These are phyloP conservation scores for Salix dunnii DNA, from an alignment of 345 rosid species.

Conservation along the genomic window DNA sequence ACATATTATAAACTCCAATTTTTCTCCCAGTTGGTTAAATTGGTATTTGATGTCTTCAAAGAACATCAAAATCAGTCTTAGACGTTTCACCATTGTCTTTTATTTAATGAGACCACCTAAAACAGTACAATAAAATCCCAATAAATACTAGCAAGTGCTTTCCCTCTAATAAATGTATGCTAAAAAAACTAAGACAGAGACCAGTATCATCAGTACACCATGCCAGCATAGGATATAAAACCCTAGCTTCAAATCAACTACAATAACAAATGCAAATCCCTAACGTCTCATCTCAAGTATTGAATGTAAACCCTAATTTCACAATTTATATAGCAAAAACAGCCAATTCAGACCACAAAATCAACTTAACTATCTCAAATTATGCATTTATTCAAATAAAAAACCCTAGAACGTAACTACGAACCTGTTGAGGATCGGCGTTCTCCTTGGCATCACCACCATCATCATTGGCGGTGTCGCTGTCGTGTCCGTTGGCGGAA, in stretches of 20 bases:
- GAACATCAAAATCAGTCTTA: background rate
- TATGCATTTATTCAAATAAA: background rate
- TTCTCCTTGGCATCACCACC: constrained; percentile 47
- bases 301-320: background rate
- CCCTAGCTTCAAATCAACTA: background rate
- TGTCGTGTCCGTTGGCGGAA: constrained; percentile 20
- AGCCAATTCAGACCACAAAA: background rate
- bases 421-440: constrained; percentile 46
- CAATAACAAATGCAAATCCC: background rate
- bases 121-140: background rate
- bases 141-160: background rate
- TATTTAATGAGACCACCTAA: background rate
- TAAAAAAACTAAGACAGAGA: background rate
- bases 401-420: constrained; percentile 4
- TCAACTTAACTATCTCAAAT: background rate
- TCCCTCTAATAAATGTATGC: background rate
- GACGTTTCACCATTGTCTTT: background rate
- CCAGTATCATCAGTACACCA: background rate
- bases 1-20: background rate
- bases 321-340: background rate
- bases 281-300: background rate
- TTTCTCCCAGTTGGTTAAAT: background rate
- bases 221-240: background rate
- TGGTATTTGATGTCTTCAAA: background rate
- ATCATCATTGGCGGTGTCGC: constrained; percentile 31